These are phyloP conservation scores for Pyropia haitanensis DNA, from an alignment of 23 red algal genomes.

Conservation along the genomic window DNA sequence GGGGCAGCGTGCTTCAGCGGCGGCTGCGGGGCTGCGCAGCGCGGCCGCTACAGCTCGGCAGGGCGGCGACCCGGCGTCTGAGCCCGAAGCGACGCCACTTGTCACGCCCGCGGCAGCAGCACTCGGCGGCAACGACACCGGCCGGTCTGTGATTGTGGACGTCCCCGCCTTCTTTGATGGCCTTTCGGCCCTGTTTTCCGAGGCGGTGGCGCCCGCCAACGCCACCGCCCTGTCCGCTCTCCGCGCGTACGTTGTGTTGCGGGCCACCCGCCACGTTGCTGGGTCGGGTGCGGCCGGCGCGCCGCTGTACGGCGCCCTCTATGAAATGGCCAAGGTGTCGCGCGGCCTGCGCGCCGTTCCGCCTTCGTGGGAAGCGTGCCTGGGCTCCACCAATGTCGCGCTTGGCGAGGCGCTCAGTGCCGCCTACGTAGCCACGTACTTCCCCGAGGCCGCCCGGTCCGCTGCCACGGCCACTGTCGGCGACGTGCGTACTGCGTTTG, in stretches of 20 bases:
- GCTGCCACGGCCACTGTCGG: conserved; percentile 27
- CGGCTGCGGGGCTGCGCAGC: conserved; percentile 1
- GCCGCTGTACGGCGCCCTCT: conserved; percentile 27
- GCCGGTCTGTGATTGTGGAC: conserved; percentile 31
- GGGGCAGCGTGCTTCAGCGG: background rate
- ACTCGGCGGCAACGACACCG: background rate
- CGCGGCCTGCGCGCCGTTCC: conserved; percentile 36
- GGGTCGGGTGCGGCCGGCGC: conserved; percentile 28
- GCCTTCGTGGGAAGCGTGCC: conserved; percentile 53
- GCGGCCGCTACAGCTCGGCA: background rate
- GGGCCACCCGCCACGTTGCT: conserved; percentile 15
- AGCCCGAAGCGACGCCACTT: background rate
- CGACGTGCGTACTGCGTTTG: conserved; percentile 62
- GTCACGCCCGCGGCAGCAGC: background rate
- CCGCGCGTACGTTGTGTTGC: conserved; percentile 48
- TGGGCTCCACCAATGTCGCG: conserved; percentile 19
- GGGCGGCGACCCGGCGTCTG: background rate
- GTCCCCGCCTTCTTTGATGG: conserved; percentile 22
- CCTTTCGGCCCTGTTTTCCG: conserved; percentile 2
- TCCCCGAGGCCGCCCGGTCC: conserved; percentile 21
- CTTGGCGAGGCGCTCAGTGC: conserved; percentile 66
- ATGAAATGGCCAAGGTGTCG: conserved; percentile 33
- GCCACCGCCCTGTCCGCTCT: background rate
- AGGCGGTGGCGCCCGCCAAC: conserved; percentile 4
- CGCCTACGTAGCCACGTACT: conserved; percentile 60